Percentiles rank a stretch among this genome's conserved stretches.
phyloP scores from a whole-genome alignment of 306 rosid species.

The Astragalus glycyphyllos region DNA sequence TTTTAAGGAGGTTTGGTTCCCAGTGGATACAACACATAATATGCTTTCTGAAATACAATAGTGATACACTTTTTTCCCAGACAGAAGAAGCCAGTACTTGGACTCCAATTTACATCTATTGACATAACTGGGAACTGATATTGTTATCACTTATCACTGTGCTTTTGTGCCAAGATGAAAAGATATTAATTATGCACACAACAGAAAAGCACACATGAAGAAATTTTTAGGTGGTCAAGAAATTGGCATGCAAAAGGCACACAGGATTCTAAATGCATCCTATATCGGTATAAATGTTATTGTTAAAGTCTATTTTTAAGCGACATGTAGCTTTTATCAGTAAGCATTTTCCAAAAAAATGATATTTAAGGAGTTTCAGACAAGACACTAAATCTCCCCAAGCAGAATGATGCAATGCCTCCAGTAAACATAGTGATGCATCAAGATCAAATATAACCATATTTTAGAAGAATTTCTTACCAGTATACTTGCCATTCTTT shows the following conservation, averaged over 20 bases:
- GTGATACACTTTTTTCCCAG: constrained; percentile 17
- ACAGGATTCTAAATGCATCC: constrained; percentile 22
- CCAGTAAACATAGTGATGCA: constrained; percentile 29
- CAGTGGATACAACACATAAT: constrained; percentile 15
- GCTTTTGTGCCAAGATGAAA: constrained; percentile 30
- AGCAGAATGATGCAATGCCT: constrained; percentile 29
- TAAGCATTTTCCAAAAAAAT: constrained; percentile 29
- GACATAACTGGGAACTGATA: not conserved
- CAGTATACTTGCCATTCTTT: constrained; percentile 89
- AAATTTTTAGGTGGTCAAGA: constrained; percentile 30
- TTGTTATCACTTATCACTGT: not conserved
- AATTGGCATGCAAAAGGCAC: constrained; percentile 12
- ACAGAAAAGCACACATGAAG: constrained; percentile 7
- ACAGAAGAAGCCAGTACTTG: constrained; percentile 4
- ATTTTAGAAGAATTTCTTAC: constrained; percentile 57
- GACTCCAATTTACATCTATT: constrained; percentile 2
- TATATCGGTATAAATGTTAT: constrained; percentile 15
- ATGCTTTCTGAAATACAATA: constrained; percentile 9
- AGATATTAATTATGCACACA: constrained; percentile 28
- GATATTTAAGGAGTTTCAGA: constrained; percentile 11
- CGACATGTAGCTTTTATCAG: constrained; percentile 9
- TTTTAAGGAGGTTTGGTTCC: constrained; percentile 35
- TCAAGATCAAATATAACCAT: constrained; percentile 39
- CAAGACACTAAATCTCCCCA: constrained; percentile 29
- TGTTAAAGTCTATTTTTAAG: constrained; percentile 18